Percentiles rank a stretch among this genome's conserved stretches.
Evolutionary conservation across 768 basidiomycete genomes (phyloP).

Genomic region (Symmetrospora coprosmae): DNA sequence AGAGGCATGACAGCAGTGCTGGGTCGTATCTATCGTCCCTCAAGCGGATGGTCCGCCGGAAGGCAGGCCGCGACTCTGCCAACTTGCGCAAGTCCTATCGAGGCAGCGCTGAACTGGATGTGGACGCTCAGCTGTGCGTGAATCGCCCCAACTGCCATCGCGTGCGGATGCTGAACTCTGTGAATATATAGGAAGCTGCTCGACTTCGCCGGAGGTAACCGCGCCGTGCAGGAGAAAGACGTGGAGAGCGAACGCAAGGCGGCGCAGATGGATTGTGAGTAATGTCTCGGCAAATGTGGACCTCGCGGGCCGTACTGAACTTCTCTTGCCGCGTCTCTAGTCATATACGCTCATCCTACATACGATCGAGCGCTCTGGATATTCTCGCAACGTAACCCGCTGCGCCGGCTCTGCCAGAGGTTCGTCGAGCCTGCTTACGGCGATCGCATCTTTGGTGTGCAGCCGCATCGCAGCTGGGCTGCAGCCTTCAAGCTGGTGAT

Average conservation of each 20-base stretch:
- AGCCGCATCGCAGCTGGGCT: slow-evolving; percentile 51
- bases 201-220: no score
- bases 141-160: no score
- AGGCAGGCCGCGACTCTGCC: neutral
- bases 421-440: slow-evolving; percentile 69
- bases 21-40: neutral
- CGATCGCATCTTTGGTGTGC: slow-evolving; percentile 61
- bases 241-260: slow-evolving; percentile 55
- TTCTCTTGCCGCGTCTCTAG: no score
- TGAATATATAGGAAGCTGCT: neutral
- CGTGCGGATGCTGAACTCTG: no score
- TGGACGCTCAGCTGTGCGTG: slow-evolving; percentile 26
- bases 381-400: slow-evolving; percentile 59
- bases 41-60: neutral
- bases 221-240: slow-evolving; percentile 40
- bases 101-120: neutral
- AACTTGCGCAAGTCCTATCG: neutral
- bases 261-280: slow-evolving; percentile 54
- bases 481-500: slow-evolving; percentile 61
- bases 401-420: slow-evolving; percentile 65
- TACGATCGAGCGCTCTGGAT: slow-evolving; percentile 85
- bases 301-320: no score
- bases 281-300: neutral
- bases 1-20: no score
- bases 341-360: slow-evolving; percentile 71